phyloP scores from a whole-genome alignment of 139 green algal species.

The Ettlia oleoabundans region DNA sequence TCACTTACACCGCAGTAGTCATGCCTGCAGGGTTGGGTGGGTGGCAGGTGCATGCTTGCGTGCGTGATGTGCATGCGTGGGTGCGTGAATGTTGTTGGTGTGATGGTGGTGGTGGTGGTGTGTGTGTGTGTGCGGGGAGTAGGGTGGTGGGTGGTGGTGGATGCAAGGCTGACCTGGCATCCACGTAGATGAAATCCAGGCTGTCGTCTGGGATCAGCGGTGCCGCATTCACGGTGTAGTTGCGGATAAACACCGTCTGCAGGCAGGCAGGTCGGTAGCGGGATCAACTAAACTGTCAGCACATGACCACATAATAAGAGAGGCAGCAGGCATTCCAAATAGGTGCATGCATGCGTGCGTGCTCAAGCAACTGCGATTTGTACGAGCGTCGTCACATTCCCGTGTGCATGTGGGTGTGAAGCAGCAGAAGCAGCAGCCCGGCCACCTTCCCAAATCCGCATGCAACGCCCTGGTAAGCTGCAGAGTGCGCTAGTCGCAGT shows the following conservation, averaged over 20 bases:
- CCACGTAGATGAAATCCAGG: slow-evolving; percentile 63
- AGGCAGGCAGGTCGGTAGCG: not conserved
- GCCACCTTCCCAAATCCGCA: too few species aligned
- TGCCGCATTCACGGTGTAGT: slow-evolving; percentile 34
- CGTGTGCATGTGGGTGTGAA: too few species aligned
- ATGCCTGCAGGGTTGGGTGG: slow-evolving; percentile 10
- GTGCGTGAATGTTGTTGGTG: too few species aligned
- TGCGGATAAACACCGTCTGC: slow-evolving; percentile 34
- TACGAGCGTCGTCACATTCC: not conserved
- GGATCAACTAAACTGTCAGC: not conserved
- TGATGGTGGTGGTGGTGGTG: too few species aligned
- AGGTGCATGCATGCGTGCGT: too few species aligned
- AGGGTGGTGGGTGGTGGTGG: not conserved
- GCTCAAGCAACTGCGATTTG: too few species aligned
- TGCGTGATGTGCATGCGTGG: too few species aligned
- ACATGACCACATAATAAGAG: not conserved
- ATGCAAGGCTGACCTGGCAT: too few species aligned
- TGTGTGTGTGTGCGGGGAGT: not conserved
- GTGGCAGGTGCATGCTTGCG: not conserved
- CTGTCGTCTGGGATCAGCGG: slow-evolving; percentile 32
- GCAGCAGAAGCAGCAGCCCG: too few species aligned
- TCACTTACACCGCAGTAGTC: slow-evolving; percentile 54
- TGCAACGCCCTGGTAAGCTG: too few species aligned
- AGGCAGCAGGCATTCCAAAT: not conserved
- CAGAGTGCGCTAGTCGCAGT: too few species aligned